Evolutionary conservation across 2,329 filamentous ascomycete genomes (phyloP).

Genomic region (Botryotinia narcissicola): DNA sequence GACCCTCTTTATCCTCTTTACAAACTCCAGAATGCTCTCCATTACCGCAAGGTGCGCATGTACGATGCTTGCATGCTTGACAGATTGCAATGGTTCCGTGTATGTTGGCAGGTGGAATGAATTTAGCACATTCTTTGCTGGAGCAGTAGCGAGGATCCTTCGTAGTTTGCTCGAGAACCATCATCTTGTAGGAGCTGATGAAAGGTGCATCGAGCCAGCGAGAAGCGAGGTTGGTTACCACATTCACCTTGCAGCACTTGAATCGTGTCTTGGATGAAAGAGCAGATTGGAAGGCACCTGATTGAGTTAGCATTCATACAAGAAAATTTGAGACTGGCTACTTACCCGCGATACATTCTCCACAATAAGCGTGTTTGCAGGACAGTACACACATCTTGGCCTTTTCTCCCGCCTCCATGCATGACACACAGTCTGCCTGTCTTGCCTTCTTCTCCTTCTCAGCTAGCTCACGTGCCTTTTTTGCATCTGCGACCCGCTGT

Average conservation of each 20-base stretch:
- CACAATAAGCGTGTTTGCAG: conserved; percentile 30
- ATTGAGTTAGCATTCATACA: not conserved
- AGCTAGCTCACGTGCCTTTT: conserved; percentile 4
- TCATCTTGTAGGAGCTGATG: conserved; percentile 25
- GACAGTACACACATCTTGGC: conserved; percentile 23
- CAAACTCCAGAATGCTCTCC: conserved; percentile 34
- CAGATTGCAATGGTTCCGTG: conserved; percentile 31
- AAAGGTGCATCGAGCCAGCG: conserved; percentile 22
- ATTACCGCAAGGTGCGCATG: conserved; percentile 31
- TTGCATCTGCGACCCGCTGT: conserved; percentile 2
- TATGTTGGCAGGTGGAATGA: conserved; percentile 33
- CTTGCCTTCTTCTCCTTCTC: conserved; percentile 16
- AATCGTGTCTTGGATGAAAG: conserved; percentile 26
- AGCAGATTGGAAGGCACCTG: conserved; percentile 28
- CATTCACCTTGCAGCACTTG: conserved; percentile 26
- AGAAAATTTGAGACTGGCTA: not conserved
- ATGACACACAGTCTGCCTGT: conserved; percentile 27
- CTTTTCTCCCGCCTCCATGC: conserved; percentile 26
- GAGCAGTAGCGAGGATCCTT: conserved; percentile 35
- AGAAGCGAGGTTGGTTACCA: conserved; percentile 13
- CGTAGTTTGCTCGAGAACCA: conserved; percentile 34
- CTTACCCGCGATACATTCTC: conserved; percentile 27
- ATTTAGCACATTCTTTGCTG: conserved; percentile 27
- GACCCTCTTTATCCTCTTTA: conserved; percentile 31
- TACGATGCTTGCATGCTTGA: conserved; percentile 25